Conservation (phyloP, 495 filamentous ascomycete species). For the Emericellopsis terricola region DNA sequence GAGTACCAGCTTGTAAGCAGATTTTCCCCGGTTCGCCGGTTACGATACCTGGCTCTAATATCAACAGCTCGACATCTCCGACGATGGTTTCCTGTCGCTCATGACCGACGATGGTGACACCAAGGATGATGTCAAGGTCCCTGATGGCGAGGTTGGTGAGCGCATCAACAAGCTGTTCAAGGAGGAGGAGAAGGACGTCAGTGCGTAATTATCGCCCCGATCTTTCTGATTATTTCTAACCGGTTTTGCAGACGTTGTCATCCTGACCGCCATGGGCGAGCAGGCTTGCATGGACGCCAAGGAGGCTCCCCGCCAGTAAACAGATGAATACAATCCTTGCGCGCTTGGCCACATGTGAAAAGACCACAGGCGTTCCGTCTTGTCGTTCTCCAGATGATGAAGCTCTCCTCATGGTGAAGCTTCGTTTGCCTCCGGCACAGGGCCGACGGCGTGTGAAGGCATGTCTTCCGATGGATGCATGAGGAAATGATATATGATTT, state of each 20-base stretch:
- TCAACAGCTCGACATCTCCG: conserved; percentile 61
- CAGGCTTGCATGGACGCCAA: conserved; percentile 86
- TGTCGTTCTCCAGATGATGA: too few species aligned
- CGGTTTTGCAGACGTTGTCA: conserved; percentile 43
- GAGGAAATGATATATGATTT: too few species aligned
- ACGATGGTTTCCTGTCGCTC: conserved; percentile 82
- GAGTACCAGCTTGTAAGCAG: conserved; percentile 81
- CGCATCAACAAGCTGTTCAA: conserved; percentile 60
- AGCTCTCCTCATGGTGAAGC: too few species aligned
- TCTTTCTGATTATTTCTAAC: background rate
- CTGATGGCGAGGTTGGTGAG: conserved; percentile 72
- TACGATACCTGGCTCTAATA: background rate
- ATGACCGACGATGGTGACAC: conserved; percentile 63
- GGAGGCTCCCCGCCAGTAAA: conserved; percentile 53
- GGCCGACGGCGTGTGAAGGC: too few species aligned
- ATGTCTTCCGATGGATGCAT: too few species aligned
- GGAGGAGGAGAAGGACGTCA: conserved; percentile 48
- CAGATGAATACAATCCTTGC: background rate
- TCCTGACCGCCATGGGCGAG: conserved; percentile 91
- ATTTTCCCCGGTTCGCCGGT: background rate
- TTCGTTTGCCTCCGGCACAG: too few species aligned
- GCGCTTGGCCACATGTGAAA: background rate
- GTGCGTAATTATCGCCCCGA: conserved; percentile 48
- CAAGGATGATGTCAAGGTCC: conserved; percentile 91
- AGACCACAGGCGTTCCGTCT: too few species aligned